Conservation (phyloP, 345 rosid genomes). For the Acer campestre region DNA sequence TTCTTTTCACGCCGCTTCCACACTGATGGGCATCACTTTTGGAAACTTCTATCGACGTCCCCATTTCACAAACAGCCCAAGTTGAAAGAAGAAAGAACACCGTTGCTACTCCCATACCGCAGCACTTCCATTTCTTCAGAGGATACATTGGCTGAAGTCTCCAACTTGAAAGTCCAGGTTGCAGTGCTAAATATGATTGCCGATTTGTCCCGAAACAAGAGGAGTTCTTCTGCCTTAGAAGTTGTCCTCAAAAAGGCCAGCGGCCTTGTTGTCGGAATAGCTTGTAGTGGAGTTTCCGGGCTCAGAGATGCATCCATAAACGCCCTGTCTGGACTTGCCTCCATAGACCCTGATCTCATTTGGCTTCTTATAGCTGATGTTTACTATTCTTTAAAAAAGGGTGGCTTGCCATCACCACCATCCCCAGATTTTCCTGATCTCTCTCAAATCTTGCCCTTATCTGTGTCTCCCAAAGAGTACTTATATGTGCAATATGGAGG, state of each 20-base stretch:
- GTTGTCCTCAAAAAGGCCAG: slow-evolving; percentile 79
- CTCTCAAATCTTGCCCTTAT: slow-evolving; percentile 49
- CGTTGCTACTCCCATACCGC: slow-evolving; percentile 80
- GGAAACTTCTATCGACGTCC: slow-evolving; percentile 78
- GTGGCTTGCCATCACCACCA: slow-evolving; percentile 54
- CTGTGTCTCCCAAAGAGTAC: slow-evolving; percentile 48
- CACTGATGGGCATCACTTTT: slow-evolving; percentile 67
- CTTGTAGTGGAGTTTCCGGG: slow-evolving; percentile 69
- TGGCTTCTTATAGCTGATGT: slow-evolving; percentile 92
- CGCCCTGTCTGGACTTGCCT: slow-evolving; percentile 75
- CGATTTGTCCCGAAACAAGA: slow-evolving; percentile 56
- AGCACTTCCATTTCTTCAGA: slow-evolving; percentile 39
- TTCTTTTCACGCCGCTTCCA: slow-evolving; percentile 92
- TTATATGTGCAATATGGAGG: slow-evolving; percentile 79
- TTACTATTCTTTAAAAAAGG: slow-evolving; percentile 63
- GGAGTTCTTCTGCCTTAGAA: slow-evolving; percentile 71
- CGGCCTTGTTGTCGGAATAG: slow-evolving; percentile 84
- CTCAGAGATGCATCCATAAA: slow-evolving; percentile 67
- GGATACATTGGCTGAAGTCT: slow-evolving; percentile 64
- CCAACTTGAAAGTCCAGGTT: slow-evolving; percentile 77
- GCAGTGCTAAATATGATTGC: slow-evolving; percentile 83
- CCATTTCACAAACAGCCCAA: slow-evolving; percentile 57
- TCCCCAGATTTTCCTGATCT: slow-evolving; percentile 50
- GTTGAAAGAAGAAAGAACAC: slow-evolving; percentile 45
- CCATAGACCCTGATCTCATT: slow-evolving; percentile 81